Conservation (phyloP, 768 basidiomycete species). For the Russula sp. region DNA sequence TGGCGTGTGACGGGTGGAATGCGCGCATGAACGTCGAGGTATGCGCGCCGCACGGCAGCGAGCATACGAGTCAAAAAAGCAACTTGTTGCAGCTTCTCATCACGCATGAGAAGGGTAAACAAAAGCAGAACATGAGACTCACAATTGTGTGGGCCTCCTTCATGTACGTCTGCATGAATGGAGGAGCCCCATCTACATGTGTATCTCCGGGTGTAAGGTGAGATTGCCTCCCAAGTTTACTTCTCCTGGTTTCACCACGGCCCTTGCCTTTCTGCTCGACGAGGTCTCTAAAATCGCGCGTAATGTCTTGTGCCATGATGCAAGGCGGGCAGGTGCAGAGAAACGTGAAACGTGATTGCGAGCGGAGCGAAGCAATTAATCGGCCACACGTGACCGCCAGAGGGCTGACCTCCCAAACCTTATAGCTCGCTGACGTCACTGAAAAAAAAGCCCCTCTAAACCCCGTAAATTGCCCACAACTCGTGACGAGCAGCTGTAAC, state of each 20-base stretch:
- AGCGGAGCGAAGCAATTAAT: too few species aligned
- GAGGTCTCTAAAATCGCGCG: constrained; percentile 16
- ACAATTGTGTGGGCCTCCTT: constrained; percentile 74
- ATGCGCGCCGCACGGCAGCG: constrained; percentile 73
- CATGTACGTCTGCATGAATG: constrained; percentile 62
- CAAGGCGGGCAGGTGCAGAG: too few species aligned
- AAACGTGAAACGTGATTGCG: too few species aligned
- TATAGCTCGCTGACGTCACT: too few species aligned
- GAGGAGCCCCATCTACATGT: constrained; percentile 30
- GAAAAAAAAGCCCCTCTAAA: too few species aligned
- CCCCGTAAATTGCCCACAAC: too few species aligned
- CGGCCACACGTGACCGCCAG: too few species aligned
- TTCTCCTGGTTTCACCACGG: constrained; percentile 8
- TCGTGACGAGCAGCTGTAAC: too few species aligned
- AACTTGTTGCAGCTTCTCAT: constrained; percentile 65
- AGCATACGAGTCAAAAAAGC: constrained; percentile 70
- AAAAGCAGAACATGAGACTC: constrained; percentile 34
- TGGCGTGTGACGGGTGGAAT: constrained; percentile 52
- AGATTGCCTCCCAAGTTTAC: neutral
- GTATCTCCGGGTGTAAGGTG: constrained; percentile 22
- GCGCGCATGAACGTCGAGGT: constrained; percentile 74
- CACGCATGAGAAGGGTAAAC: constrained; percentile 6
- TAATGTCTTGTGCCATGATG: constrained; percentile 22
- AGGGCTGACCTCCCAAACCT: too few species aligned
- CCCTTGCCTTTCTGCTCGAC: constrained; percentile 22